Conservation (phyloP, 2,329 filamentous ascomycete genomes). For the Epichloe bromicola region DNA sequence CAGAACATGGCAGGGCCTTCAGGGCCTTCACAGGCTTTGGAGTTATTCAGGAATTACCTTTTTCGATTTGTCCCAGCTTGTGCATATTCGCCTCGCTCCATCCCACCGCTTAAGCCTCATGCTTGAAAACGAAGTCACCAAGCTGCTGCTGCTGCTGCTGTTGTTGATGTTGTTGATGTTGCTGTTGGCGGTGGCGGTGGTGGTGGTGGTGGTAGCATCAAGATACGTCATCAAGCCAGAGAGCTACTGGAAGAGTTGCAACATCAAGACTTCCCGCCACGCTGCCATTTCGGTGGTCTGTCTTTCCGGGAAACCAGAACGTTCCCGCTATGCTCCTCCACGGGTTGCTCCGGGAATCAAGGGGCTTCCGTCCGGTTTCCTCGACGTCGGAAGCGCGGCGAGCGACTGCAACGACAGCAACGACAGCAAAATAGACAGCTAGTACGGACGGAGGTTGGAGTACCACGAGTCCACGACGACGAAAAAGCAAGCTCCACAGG, state of each 20-base stretch:
- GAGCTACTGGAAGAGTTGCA: neutral
- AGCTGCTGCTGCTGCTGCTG: neutral
- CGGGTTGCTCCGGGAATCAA: too few relatives aligned
- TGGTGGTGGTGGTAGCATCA: neutral
- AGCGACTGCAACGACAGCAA: too few relatives aligned
- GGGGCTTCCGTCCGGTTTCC: too few relatives aligned
- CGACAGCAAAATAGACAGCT: too few relatives aligned
- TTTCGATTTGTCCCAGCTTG: constrained; percentile 4
- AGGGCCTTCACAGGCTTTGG: neutral
- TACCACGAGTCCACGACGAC: too few relatives aligned
- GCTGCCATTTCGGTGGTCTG: neutral
- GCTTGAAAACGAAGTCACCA: neutral
- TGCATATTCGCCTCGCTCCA: constrained; percentile 3
- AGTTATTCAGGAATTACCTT: constrained; percentile 3
- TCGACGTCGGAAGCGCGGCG: too few relatives aligned
- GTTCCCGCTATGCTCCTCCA: neutral
- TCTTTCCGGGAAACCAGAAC: neutral
- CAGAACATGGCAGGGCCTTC: neutral
- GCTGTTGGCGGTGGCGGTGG: too few relatives aligned
- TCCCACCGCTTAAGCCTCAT: constrained; percentile 8
- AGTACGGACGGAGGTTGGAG: too few relatives aligned
- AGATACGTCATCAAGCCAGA: neutral
- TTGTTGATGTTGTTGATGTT: too few relatives aligned
- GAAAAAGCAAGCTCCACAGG: too few relatives aligned
- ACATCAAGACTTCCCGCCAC: neutral